Evolutionary conservation across 2,329 filamentous ascomycete genomes (phyloP).

Genomic region (Daldinia sp.): DNA sequence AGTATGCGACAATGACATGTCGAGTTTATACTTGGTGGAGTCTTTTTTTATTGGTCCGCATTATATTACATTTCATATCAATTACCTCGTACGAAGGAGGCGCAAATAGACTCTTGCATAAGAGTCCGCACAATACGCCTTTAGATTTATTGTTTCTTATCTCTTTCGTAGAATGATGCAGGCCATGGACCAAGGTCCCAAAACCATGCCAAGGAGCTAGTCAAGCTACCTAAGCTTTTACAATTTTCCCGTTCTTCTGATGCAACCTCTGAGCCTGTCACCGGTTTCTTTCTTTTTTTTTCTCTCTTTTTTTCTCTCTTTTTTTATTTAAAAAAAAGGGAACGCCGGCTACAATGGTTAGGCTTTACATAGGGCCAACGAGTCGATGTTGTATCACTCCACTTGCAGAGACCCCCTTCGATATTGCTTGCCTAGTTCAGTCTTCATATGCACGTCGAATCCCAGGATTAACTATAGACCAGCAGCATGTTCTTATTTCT

Average conservation of each 20-base stretch:
- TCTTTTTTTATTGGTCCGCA: slow-evolving; percentile 1
- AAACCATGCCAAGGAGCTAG: slow-evolving; percentile 12
- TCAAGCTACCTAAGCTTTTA: slow-evolving; percentile 21
- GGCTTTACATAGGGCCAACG: slow-evolving; percentile 29
- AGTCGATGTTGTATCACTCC: slow-evolving; percentile 30
- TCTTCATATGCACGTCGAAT: slow-evolving; percentile 22
- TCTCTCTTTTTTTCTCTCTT: too few relatives aligned
- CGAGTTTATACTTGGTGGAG: slow-evolving; percentile 4
- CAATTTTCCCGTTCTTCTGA: slow-evolving; percentile 25
- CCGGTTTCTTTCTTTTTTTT: slow-evolving; percentile 30
- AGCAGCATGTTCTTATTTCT: slow-evolving; percentile 13
- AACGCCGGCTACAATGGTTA: slow-evolving; percentile 23
- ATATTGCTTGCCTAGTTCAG: slow-evolving; percentile 30
- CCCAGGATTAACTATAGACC: slow-evolving; percentile 7
- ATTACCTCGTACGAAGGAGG: slow-evolving; percentile 4
- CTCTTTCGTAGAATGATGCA: neutral
- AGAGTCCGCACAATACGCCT: slow-evolving; percentile 9
- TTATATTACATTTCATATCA: neutral
- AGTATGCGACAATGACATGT: slow-evolving; percentile 16
- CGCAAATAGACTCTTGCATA: neutral
- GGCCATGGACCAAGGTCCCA: slow-evolving; percentile 8
- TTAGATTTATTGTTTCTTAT: slow-evolving; percentile 19
- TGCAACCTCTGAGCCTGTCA: slow-evolving; percentile 16
- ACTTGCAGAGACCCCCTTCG: slow-evolving; percentile 29
- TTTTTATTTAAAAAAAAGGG: slow-evolving; percentile 15